Evolutionary conservation across 2,329 filamentous ascomycete species (phyloP), one percentile per base, ranked within the genome.

Genomic region (Thielaviopsis cerberus): DNA sequence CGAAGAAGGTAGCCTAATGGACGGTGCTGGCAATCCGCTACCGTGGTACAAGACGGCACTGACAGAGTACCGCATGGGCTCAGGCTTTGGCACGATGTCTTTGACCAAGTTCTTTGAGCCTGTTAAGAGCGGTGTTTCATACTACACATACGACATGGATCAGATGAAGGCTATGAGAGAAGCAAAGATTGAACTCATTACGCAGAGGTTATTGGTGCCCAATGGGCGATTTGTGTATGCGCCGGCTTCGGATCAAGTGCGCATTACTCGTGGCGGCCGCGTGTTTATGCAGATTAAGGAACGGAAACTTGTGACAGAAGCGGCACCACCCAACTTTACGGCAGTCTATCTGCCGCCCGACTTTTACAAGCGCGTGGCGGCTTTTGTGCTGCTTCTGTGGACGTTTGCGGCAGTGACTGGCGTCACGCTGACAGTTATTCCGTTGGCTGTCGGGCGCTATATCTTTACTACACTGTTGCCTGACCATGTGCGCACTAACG

Each of bases 241-340:
- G n/a, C 92, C 92, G 11, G 90, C 88, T 20, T 95, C 89, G 1
- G 92, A 98, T 68, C 89, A 94, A 67, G 87, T 96, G 63, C 88
- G 94, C 66, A 90, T 97, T 37, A 87, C 89, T 3, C 95, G 94
- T 69, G 86, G 87, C 45, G 78, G 77, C 53, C 73, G 76, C 17
- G 90, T 95, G 3, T 97, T 98, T 66, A 72, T 94, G 11, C 80
- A 86, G 57, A 70, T 82, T 25, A 85, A 89, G 61, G 73, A 80
- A 50, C 30, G 34, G 10, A 41, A 55, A 11, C 56, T 61, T 15
- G 25, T 27, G 13, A 30, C 25, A 15, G 65, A 79, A 0, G 81
- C 80, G 63, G 73, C 74, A 26, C 79, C 78, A 60, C 71, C 74
- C 25, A 76, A 81, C 67, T 88, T 86, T 67, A 77, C 83, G 62